Evolutionary conservation across 78 protist genomes (phyloP).

Genomic region (Dictyostelium firmibasis): DNA sequence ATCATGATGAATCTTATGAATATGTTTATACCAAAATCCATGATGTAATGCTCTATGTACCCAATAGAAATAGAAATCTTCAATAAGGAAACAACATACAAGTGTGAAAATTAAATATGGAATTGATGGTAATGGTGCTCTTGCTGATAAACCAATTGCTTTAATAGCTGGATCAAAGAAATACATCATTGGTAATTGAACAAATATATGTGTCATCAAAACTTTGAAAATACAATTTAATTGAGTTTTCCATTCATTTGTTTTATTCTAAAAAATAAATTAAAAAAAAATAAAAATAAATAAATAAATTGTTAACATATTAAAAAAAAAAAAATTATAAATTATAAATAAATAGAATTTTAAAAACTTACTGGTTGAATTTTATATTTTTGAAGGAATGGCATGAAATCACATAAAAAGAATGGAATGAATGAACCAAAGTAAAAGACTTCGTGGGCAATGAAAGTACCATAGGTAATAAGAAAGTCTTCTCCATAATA

Average conservation of each 20-base stretch:
- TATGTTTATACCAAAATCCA: conserved; percentile 64
- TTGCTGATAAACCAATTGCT: conserved; percentile 34
- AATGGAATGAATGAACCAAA: conserved; percentile 60
- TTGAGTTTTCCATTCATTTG: conserved; percentile 9
- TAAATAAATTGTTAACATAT: neutral
- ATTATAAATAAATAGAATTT: neutral
- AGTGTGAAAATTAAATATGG: conserved; percentile 18
- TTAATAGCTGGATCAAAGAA: conserved; percentile 52
- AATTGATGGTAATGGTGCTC: conserved; percentile 64
- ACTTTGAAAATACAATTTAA: conserved; percentile 48
- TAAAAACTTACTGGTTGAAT: conserved; percentile 70
- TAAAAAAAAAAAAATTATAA: neutral
- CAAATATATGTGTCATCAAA: conserved; percentile 37
- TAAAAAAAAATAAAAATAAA: neutral
- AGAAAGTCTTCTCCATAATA: conserved; percentile 56
- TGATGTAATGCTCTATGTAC: conserved; percentile 73
- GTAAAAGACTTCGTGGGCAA: conserved; percentile 64
- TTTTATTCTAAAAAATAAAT: conserved; percentile 26
- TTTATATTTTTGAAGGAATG: conserved; percentile 65
- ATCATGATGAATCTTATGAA: conserved; percentile 82
- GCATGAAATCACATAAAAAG: conserved; percentile 60
- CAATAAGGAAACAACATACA: conserved; percentile 23
- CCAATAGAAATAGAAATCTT: conserved; percentile 74
- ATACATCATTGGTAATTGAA: conserved; percentile 70
- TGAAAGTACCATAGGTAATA: conserved; percentile 60